Evolutionary conservation across 306 rosid species (phyloP).

Genomic region (Carpinus fangiana): DNA sequence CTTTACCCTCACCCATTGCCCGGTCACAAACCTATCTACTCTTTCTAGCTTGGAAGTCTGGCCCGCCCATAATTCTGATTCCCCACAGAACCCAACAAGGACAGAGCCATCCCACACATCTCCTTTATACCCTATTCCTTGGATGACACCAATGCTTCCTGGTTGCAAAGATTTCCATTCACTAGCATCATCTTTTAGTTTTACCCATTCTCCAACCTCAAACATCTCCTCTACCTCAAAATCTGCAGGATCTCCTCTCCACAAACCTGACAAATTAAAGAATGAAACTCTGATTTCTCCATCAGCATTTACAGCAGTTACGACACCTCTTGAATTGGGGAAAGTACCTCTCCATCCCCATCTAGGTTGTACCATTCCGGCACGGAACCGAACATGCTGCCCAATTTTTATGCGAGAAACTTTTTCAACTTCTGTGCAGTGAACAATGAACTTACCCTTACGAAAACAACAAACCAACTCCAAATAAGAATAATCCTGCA

Average conservation of each 20-base stretch:
- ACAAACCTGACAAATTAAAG: conserved; percentile 69
- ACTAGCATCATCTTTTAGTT: conserved; percentile 53
- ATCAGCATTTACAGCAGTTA: conserved; percentile 83
- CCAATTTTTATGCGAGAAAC: conserved; percentile 77
- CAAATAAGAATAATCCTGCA: conserved; percentile 87
- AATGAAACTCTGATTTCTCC: conserved; percentile 91
- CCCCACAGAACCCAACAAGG: conserved; percentile 82
- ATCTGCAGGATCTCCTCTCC: conserved; percentile 97
- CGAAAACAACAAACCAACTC: conserved; percentile 98
- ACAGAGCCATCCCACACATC: conserved; percentile 74
- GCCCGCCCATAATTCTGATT: conserved; percentile 91
- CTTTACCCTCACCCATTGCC: conserved; percentile 80
- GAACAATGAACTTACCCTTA: conserved; percentile 81
- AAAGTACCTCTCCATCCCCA: conserved; percentile 97
- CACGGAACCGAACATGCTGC: conserved; percentile 81
- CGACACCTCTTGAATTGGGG: conserved; percentile 69
- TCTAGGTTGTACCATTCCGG: conserved; percentile 82
- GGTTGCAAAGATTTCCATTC: conserved; percentile 76
- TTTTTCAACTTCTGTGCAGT: conserved; percentile 88
- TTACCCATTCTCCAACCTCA: conserved; percentile 98
- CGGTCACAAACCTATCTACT: conserved; percentile 59
- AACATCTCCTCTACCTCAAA: conserved; percentile 73
- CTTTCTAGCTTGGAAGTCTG: conserved; percentile 67
- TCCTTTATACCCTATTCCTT: conserved; percentile 81
- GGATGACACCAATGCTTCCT: conserved; percentile 87